Evolutionary conservation across 2,329 filamentous ascomycete genomes (phyloP).

Genomic region (Triangularia setosa): DNA sequence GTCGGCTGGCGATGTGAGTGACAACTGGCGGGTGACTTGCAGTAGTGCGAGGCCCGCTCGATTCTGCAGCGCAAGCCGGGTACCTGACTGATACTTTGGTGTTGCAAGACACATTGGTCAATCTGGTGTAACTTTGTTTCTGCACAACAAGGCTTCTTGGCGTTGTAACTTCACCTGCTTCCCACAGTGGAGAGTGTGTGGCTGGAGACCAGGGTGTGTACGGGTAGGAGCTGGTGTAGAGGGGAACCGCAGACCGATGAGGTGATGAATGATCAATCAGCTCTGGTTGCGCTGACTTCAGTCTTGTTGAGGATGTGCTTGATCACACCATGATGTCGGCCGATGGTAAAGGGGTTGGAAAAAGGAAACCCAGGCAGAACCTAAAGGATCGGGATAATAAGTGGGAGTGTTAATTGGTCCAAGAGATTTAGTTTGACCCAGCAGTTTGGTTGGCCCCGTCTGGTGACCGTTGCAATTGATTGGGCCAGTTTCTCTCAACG

Average conservation of each 20-base stretch:
- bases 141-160: neutral
- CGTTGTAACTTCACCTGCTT: neutral
- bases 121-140: slow-evolving; percentile 6
- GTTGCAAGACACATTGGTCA: slow-evolving; percentile 5
- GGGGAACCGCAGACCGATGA: neutral
- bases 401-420: neutral
- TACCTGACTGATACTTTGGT: neutral
- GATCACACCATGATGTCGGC: neutral
- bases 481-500: neutral
- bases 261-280: neutral
- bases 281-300: neutral
- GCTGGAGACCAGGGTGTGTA: neutral
- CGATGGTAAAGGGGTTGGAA: neutral
- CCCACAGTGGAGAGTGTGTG: neutral
- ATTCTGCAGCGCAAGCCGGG: neutral
- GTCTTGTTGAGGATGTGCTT: neutral
- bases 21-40: slow-evolving; percentile 6
- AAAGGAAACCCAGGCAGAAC: neutral
- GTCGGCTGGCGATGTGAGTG: neutral
- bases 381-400: neutral
- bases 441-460: slow-evolving; percentile 1
- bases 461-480: neutral
- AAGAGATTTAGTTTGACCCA: neutral
- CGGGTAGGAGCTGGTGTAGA: neutral
- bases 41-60: slow-evolving; percentile 1